Percentiles rank a stretch among this genome's conserved stretches.
These are phyloP conservation scores for Cyberlindnera xishuangbannaensis DNA, from an alignment of 805 yeast genomes.

Conservation along the genomic window DNA sequence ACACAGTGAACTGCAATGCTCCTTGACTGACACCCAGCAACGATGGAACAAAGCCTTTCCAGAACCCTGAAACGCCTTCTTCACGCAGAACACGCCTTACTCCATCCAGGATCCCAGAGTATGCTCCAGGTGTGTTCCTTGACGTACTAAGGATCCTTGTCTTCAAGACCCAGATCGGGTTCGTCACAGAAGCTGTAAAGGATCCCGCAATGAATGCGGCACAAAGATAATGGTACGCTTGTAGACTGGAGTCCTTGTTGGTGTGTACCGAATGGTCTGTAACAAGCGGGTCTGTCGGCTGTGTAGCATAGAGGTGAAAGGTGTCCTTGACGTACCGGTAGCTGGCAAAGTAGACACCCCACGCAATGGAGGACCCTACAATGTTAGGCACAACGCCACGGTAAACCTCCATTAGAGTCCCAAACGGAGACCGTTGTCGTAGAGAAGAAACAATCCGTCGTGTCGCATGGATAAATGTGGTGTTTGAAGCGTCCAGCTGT, in stretches of 20 bases:
- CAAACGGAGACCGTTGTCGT: constrained; percentile 9
- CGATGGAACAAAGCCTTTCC: constrained; percentile 72
- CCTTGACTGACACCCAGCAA: constrained; percentile 84
- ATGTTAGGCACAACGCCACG: constrained; percentile 46
- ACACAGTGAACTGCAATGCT: constrained; percentile 79
- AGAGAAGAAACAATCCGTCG: constrained; percentile 6
- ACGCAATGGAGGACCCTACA: constrained; percentile 77
- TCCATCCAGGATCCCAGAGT: constrained; percentile 55
- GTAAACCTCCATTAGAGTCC: constrained; percentile 16
- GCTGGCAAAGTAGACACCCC: constrained; percentile 83
- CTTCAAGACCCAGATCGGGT: constrained; percentile 94
- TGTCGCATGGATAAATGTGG: constrained; percentile 6
- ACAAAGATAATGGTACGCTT: constrained; percentile 40
- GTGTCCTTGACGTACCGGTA: constrained; percentile 57
- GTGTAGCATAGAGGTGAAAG: constrained; percentile 16
- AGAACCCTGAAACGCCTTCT: constrained; percentile 60
- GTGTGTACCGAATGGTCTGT: constrained; percentile 7
- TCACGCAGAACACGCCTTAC: constrained; percentile 36
- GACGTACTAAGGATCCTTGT: constrained; percentile 56
- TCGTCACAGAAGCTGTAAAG: constrained; percentile 69
- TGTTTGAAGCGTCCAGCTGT: constrained; percentile 46
- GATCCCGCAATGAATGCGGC: constrained; percentile 71
- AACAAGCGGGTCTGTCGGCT: constrained; percentile 4
- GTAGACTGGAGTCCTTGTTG: constrained; percentile 29
- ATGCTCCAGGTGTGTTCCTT: constrained; percentile 41